A percentile compares a stretch with the other conserved stretches of the same genome.
Conservation (phyloP, 2,329 filamentous ascomycete genomes). For the Salinomyces thailandicus region DNA sequence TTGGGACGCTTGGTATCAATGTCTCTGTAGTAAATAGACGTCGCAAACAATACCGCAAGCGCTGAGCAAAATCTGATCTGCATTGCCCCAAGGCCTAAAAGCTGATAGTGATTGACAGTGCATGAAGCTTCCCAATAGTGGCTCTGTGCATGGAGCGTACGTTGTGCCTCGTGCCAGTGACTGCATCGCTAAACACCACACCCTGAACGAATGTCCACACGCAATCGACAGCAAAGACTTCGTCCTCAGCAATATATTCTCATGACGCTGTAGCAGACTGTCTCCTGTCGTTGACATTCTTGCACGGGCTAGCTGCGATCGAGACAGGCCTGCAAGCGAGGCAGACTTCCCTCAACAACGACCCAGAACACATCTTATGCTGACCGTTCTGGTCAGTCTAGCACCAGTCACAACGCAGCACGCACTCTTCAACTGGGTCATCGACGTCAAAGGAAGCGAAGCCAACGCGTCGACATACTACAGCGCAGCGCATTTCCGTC, state of each 20-base stretch:
- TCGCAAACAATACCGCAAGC: not conserved
- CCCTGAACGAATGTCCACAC: not conserved
- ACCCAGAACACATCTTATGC: not conserved
- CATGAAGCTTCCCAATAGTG: not conserved
- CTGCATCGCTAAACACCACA: not conserved
- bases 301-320: not conserved
- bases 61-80: not conserved
- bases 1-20: not conserved
- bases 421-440: not conserved
- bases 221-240: slow-evolving; percentile 4
- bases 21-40: not conserved
- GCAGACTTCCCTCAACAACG: not conserved
- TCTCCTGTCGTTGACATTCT: not conserved
- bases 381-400: not conserved
- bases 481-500: not conserved
- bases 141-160: not conserved
- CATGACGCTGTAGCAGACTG: slow-evolving; percentile 3
- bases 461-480: not conserved
- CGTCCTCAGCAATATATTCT: slow-evolving; percentile 1
- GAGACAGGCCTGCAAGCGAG: not conserved
- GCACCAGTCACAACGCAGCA: slow-evolving; percentile 4
- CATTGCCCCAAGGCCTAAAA: not conserved
- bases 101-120: not conserved
- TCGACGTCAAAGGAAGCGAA: not conserved
- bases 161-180: not conserved